phyloP scores from a whole-genome alignment of 1,284 basidiomycete genomes.

The Ceratobasidium theobromae region DNA sequence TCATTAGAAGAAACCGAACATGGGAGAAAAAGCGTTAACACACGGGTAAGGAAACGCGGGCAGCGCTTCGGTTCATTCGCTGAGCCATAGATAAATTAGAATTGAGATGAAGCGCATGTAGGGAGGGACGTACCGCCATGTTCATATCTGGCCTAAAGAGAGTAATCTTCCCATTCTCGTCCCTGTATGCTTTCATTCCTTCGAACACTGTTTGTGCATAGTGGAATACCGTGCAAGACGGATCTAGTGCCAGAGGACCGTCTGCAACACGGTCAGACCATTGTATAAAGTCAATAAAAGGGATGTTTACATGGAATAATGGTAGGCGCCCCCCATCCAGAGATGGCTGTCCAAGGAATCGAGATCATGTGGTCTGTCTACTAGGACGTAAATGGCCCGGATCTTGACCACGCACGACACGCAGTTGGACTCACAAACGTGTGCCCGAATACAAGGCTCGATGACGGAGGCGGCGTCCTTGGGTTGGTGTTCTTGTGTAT shows the following conservation, averaged over 20 bases:
- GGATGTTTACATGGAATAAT: conserved; percentile 75
- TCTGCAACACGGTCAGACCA: conserved; percentile 50
- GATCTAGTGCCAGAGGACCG: conserved; percentile 73
- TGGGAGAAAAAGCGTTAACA: conserved; percentile 40
- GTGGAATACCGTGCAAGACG: conserved; percentile 87
- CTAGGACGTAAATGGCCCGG: conserved; percentile 8
- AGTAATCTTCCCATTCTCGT: conserved; percentile 74
- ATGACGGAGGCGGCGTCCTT: conserved; percentile 54
- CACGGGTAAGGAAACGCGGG: conserved; percentile 74
- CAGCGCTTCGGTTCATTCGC: conserved; percentile 80
- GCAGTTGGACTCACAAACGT: conserved; percentile 57
- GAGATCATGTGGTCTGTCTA: conserved; percentile 92
- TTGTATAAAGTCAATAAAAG: conserved; percentile 5
- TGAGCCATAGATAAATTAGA: background rate
- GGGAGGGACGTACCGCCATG: conserved; percentile 59
- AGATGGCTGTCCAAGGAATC: conserved; percentile 71
- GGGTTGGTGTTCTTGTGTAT: conserved; percentile 55
- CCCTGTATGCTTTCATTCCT: conserved; percentile 94
- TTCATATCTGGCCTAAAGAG: conserved; percentile 98
- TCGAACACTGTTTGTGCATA: conserved; percentile 93
- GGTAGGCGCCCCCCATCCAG: conserved; percentile 81
- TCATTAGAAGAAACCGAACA: background rate
- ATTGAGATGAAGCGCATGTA: background rate
- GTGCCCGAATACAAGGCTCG: conserved; percentile 64
- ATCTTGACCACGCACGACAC: conserved; percentile 8